Base-by-base conservation (phyloP, 2,329 filamentous ascomycete species). In the Annulohypoxylon truncatum region DNA sequence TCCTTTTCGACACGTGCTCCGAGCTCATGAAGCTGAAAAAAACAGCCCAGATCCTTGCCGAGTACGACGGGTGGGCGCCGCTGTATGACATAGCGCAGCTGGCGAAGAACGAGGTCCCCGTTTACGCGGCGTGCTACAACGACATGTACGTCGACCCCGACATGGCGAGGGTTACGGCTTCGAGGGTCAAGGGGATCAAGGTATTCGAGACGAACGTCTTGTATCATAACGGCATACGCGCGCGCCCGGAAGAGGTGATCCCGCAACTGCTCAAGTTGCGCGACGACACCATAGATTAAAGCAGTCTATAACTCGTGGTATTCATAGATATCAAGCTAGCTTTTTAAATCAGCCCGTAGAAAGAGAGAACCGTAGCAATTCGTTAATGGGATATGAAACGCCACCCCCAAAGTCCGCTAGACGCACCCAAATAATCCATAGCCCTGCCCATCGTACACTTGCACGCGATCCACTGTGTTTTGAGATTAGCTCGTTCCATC, bases 71-170 rank as follows among this genome's bases (percentile, higher is more conserved):
- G 66, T 97, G 95, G 94, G 87, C 90, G 1, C 80, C 82, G 0
- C 83, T 97, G 3, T 97, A 97, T 77, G 88, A 97, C 74, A 82
- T 88, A 67, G 85, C 87, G 56, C 90, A 92, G 77, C 82, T 97
- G 50, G 85, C 84, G 15, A 86, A 84, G 72, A 97, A 97, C 73
- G 84, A 89, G 63, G 92, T 97, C 0, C 94, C 95, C 0, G 89
- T 97, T 0, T 97, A 96, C 74, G 91, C 94, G 1, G 93, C 92
- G 0, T 91, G 89, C 1, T 98, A 92, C 72, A 91, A 97, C 68
- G 94, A 97, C 76, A 96, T 97, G 92, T 97, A 96, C 74, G 94
- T 98, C 28, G 92, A 96, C 74, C 92, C 87, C 71, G 87, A 88
- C 5, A 81, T 94, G 58, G 91, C 92, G 7, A 85, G 87, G 72